phyloP scores from a whole-genome alignment of 371 early-diverging fungal genomes.

The Circinella umbellata region DNA sequence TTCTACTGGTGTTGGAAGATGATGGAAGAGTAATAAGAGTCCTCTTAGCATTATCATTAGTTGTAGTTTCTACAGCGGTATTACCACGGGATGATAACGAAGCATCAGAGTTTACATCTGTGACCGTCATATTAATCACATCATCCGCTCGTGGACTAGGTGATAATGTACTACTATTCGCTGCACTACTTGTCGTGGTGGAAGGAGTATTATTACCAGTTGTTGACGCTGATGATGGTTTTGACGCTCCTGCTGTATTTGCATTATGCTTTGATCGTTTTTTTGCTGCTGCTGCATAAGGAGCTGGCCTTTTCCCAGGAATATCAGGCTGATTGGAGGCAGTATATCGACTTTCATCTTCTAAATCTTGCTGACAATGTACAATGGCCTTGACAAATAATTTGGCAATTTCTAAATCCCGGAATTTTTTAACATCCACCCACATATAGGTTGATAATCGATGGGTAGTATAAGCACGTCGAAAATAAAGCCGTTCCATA shows the following conservation, averaged over 20 bases:
- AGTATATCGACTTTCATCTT: background rate
- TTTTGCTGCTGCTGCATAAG: background rate
- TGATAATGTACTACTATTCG: background rate
- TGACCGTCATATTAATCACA: no score
- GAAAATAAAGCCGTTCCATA: conserved; percentile 40
- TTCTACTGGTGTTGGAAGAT: background rate
- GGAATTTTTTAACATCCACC: conserved; percentile 33
- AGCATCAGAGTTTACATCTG: background rate
- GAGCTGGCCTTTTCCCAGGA: background rate
- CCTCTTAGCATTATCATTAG: background rate
- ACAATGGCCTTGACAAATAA: conserved; percentile 22
- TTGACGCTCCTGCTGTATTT: no score
- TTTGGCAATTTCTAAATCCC: conserved; percentile 28
- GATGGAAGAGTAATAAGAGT: background rate
- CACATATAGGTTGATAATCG: conserved; percentile 17
- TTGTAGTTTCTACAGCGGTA: background rate
- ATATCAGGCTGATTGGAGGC: background rate
- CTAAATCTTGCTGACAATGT: conserved; percentile 4
- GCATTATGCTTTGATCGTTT: background rate
- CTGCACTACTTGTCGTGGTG: no score
- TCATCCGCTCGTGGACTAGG: background rate
- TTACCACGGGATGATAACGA: background rate
- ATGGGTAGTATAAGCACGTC: conserved; percentile 38
- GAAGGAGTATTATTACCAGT: no score
- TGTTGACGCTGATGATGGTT: no score